These are phyloP conservation scores for Pseudopyricularia cyperi DNA, from an alignment of 2,329 filamentous ascomycete genomes.

Conservation along the genomic window DNA sequence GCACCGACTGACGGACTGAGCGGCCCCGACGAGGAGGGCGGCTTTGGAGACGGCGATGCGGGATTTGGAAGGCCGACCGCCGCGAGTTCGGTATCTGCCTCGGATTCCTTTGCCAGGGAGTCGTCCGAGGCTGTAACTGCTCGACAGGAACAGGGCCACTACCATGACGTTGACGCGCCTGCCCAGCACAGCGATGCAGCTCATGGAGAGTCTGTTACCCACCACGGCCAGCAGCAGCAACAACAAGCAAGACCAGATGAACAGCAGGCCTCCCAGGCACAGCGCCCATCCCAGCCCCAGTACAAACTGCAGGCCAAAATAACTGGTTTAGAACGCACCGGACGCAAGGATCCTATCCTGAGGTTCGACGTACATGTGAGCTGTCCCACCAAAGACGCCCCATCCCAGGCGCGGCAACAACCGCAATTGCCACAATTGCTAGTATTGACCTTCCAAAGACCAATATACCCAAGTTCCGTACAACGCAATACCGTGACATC, in stretches of 20 bases:
- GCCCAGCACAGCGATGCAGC: slow-evolving; percentile 15
- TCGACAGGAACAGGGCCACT: slow-evolving; percentile 6
- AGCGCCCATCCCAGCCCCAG: slow-evolving; percentile 46
- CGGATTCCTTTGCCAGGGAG: slow-evolving; percentile 24
- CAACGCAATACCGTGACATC: slow-evolving; percentile 95
- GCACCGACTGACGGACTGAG: slow-evolving; percentile 29
- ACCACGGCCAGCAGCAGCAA: slow-evolving; percentile 8
- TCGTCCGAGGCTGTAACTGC: slow-evolving; percentile 13
- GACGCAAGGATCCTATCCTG: slow-evolving; percentile 89
- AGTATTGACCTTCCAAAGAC: slow-evolving; percentile 43
- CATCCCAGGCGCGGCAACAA: background rate
- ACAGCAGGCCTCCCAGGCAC: slow-evolving; percentile 35
- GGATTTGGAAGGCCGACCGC: slow-evolving; percentile 16
- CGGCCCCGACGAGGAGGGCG: slow-evolving; percentile 7
- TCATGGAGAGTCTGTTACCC: slow-evolving; percentile 10
- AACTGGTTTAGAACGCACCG: slow-evolving; percentile 80
- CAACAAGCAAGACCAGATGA: slow-evolving; percentile 4
- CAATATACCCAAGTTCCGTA: slow-evolving; percentile 95
- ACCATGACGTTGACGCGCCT: slow-evolving; percentile 7
- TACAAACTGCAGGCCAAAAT: slow-evolving; percentile 92
- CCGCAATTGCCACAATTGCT: slow-evolving; percentile 11
- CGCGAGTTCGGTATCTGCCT: slow-evolving; percentile 27
- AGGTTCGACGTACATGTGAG: slow-evolving; percentile 93
- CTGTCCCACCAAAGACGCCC: slow-evolving; percentile 3
- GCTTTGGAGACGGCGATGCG: slow-evolving; percentile 16